A percentile compares a stretch with the other conserved stretches of the same genome.
Conservation (phyloP, 345 rosid species). For the Murraya paniculata region DNA sequence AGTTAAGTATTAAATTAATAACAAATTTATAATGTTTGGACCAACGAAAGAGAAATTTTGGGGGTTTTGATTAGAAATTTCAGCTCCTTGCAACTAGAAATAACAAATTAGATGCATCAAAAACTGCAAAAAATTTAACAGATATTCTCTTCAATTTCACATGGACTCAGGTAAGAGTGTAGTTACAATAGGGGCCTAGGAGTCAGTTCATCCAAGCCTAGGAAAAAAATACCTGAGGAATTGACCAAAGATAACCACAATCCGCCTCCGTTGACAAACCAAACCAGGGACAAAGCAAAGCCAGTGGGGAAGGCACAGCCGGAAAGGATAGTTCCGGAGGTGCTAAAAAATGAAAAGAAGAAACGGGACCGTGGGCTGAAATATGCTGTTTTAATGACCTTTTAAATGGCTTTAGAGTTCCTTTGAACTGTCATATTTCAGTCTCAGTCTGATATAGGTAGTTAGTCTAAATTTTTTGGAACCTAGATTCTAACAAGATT, state of each 20-base stretch:
- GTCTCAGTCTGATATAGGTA: neutral
- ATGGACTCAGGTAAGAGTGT: neutral
- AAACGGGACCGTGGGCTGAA: neutral
- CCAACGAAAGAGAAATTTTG: neutral
- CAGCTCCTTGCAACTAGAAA: neutral
- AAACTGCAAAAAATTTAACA: neutral
- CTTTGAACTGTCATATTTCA: neutral
- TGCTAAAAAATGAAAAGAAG: too few relatives aligned
- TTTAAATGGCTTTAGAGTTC: neutral
- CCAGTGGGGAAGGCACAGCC: too few relatives aligned
- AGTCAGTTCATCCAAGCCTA: too few relatives aligned
- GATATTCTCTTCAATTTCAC: neutral
- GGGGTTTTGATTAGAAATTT: too few relatives aligned
- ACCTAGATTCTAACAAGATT: neutral
- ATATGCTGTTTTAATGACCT: neutral
- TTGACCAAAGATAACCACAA: neutral
- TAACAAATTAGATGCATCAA: neutral
- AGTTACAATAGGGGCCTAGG: too few relatives aligned
- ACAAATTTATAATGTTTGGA: neutral
- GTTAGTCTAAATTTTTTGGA: neutral
- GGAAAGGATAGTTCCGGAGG: too few relatives aligned
- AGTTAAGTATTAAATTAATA: neutral
- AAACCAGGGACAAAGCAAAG: too few relatives aligned
- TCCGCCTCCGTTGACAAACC: too few relatives aligned
- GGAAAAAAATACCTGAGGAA: neutral